Base-by-base conservation (phyloP, 2,329 filamentous ascomycete species). In the Arthrobotrys entomopaga region DNA sequence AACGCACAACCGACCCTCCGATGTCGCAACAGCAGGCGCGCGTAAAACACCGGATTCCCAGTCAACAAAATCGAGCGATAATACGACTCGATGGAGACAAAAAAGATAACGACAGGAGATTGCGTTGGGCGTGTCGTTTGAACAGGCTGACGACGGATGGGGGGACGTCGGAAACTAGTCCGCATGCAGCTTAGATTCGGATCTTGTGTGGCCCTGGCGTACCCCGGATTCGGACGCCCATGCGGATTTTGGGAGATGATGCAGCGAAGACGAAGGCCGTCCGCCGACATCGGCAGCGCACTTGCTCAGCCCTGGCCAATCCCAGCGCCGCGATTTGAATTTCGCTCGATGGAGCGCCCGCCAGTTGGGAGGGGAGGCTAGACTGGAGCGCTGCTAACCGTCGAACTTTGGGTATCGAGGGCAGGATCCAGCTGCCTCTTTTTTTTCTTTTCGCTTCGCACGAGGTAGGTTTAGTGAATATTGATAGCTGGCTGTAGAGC, bases 51-150 rank as follows among this genome's bases (percentile, higher is more conserved):
- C 11, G 8, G 42, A n/a, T 15, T 13, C 15, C 13, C 42, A 46
- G 42, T n/a, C 42, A 46, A 6, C 34, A 40, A 7, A 46, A 46
- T 34, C 29, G 29, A 7, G 29, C 29, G 29, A 34, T 10, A 34
- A 8, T 3, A 34, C 29, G 29, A 34, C 29, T 34, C 29, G 29
- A 46, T n/a, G 2, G 42, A 7, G 3, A 29, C 6, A 7, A 19
- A 16, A n/a, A 40, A 38, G 29, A 56, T 56, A 34, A 40, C 19
- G 7, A 24, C 8, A 8, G n/a, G 11, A 48, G 16, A 19, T 43
- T 73, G 69, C 61, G 69, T 73, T 73, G 69, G 53, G 42, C 54
- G 61, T 66, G 69, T 73, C 69, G 69, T 73, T n/a, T 57, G 69
- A 48, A n/a, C n/a, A 20, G 16, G 19, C 7, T 1, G 54, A 2